Evolutionary conservation across 202 grass and related monocot species (phyloP).

Genomic region (Zoysia matrella): DNA sequence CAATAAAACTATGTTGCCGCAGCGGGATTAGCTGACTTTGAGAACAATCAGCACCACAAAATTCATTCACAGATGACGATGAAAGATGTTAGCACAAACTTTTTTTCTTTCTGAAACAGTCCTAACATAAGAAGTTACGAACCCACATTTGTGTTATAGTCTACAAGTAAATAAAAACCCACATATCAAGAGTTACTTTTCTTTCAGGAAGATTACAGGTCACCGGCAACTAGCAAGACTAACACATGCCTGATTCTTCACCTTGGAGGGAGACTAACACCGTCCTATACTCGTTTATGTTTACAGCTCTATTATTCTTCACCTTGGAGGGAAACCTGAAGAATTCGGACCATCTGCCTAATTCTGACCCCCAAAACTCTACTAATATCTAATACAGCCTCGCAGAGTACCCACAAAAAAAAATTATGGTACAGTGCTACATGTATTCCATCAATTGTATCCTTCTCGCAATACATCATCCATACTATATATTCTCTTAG

Average conservation of each 20-base stretch:
- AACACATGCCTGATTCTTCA: neutral
- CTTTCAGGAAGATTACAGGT: neutral
- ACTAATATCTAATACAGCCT: neutral
- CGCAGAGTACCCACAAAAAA: neutral
- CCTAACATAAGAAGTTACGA: too few relatives aligned
- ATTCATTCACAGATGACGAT: too few relatives aligned
- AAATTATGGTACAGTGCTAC: neutral
- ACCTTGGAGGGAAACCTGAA: neutral
- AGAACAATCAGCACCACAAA: too few relatives aligned
- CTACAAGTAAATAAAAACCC: too few relatives aligned
- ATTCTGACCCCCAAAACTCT: neutral
- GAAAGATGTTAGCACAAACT: too few relatives aligned
- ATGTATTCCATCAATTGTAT: conserved; percentile 49
- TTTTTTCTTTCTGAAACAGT: too few relatives aligned
- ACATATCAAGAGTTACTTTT: neutral
- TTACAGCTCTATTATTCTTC: neutral
- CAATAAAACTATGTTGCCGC: too few relatives aligned
- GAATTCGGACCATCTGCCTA: neutral
- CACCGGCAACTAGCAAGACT: neutral
- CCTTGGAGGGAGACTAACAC: too few relatives aligned
- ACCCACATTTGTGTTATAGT: too few relatives aligned
- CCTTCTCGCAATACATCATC: conserved; percentile 76
- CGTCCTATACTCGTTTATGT: too few relatives aligned
- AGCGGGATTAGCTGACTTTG: too few relatives aligned
- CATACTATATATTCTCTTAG: conserved; percentile 87